Conservation (phyloP, 345 rosid species). For the Balakata baccata region DNA sequence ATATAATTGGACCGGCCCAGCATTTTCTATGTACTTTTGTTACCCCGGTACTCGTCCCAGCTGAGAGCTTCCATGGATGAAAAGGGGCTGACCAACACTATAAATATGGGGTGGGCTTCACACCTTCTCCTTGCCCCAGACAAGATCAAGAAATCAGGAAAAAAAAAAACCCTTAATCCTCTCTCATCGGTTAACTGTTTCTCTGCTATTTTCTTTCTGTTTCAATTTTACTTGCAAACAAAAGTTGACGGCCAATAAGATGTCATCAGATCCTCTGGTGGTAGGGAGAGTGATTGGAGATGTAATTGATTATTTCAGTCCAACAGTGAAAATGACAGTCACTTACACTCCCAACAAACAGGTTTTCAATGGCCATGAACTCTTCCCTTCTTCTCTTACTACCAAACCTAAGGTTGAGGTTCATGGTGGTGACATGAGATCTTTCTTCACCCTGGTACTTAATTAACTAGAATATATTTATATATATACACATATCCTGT, state of each 20-base stretch:
- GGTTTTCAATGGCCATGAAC: slow-evolving; percentile 86
- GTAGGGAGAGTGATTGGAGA: slow-evolving; percentile 91
- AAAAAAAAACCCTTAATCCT: no score
- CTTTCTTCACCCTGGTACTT: slow-evolving; percentile 87
- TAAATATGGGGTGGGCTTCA: slow-evolving; percentile 24
- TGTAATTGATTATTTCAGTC: slow-evolving; percentile 61
- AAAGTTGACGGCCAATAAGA: slow-evolving; percentile 40
- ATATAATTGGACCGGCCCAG: no score
- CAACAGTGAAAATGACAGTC: slow-evolving; percentile 62
- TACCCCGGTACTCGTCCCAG: no score
- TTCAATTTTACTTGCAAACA: background rate
- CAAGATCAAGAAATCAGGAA: no score
- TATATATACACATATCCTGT: no score
- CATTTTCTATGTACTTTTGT: no score
- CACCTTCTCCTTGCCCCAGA: slow-evolving; percentile 6
- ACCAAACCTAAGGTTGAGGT: slow-evolving; percentile 83
- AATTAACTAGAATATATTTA: background rate
- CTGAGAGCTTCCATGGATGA: background rate
- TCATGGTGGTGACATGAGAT: slow-evolving; percentile 81
- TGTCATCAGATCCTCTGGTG: slow-evolving; percentile 62
- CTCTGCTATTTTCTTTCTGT: background rate
- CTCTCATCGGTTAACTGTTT: no score
- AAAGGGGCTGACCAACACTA: slow-evolving; percentile 17
- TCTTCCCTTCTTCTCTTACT: slow-evolving; percentile 69
- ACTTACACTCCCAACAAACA: slow-evolving; percentile 65